phyloP scores from a whole-genome alignment of 2,329 filamentous ascomycete genomes.

The Tolypocladium amazonense region DNA sequence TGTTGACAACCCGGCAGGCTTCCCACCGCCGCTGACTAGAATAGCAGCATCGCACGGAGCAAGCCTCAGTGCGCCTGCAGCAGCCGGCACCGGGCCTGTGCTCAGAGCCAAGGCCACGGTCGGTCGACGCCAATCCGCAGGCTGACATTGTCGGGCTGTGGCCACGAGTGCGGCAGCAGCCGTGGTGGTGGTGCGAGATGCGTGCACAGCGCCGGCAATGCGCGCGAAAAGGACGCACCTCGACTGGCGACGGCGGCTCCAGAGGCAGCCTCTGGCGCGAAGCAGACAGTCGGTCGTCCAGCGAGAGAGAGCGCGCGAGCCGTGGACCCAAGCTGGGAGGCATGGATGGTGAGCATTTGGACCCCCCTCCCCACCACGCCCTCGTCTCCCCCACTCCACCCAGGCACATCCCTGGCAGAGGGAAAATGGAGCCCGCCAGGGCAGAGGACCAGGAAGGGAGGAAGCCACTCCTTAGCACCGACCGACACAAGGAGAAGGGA shows the following conservation, averaged over 20 bases:
- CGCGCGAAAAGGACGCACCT: not conserved
- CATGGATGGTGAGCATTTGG: not conserved
- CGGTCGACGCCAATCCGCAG: not conserved
- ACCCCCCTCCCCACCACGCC: not conserved
- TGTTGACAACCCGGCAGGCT: not conserved
- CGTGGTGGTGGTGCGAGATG: not conserved
- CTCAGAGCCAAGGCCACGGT: not conserved
- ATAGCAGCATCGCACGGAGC: not conserved
- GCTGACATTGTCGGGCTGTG: not conserved
- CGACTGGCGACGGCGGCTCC: not conserved
- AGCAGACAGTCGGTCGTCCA: not conserved
- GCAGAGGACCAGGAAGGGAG: not conserved
- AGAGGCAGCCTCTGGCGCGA: not conserved
- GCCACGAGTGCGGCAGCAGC: not conserved
- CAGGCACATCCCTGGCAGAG: slow-evolving; percentile 1
- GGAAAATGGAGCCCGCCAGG: not conserved
- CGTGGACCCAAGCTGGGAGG: not conserved
- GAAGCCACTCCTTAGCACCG: not conserved
- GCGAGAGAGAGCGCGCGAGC: not conserved
- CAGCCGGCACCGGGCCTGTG: not conserved
- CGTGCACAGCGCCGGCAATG: not conserved
- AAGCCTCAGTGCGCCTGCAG: slow-evolving; percentile 1
- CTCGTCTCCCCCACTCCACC: not conserved
- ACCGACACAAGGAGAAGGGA: not conserved
- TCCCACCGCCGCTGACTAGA: not conserved